phyloP scores from a whole-genome alignment of 2,329 filamentous ascomycete species.

The Aureobasidium sp. region DNA sequence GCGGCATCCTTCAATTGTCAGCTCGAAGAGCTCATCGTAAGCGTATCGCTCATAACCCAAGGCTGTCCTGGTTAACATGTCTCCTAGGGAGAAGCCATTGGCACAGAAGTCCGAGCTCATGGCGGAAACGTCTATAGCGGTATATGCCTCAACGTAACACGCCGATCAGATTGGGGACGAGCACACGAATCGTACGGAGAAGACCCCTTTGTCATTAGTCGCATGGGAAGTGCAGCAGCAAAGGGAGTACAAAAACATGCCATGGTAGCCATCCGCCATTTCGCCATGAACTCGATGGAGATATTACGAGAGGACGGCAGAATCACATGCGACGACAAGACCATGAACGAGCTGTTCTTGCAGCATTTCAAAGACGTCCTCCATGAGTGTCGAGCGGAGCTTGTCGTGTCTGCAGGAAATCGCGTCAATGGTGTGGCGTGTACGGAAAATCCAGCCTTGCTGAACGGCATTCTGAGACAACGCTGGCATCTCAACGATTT shows the following conservation, averaged over 20 bases:
- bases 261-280: constrained; percentile 29
- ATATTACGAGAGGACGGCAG: constrained; percentile 26
- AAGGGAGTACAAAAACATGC: constrained; percentile 2
- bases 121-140: constrained; percentile 11
- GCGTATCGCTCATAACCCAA: neutral
- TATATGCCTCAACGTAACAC: constrained; percentile 12
- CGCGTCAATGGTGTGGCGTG: constrained; percentile 19
- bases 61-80: neutral
- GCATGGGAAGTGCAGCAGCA: constrained; percentile 6
- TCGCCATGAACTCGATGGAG: constrained; percentile 28
- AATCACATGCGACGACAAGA: constrained; percentile 23
- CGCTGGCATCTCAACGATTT: constrained; percentile 20
- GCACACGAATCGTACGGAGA: constrained; percentile 13
- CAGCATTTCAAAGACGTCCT: constrained; percentile 19
- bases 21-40: neutral
- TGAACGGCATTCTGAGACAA: constrained; percentile 17
- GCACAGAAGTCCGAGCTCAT: constrained; percentile 7
- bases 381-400: constrained; percentile 14
- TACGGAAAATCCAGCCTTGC: constrained; percentile 18
- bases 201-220: constrained; percentile 7
- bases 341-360: constrained; percentile 25
- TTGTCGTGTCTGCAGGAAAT: constrained; percentile 20
- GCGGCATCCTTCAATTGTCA: constrained; percentile 1
- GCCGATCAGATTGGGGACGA: constrained; percentile 7
- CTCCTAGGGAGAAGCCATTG: neutral